Evolutionary conservation across 23 red algal species (phyloP), one percentile per base, ranked within the genome.

Genomic region (Chondrus crispus): DNA sequence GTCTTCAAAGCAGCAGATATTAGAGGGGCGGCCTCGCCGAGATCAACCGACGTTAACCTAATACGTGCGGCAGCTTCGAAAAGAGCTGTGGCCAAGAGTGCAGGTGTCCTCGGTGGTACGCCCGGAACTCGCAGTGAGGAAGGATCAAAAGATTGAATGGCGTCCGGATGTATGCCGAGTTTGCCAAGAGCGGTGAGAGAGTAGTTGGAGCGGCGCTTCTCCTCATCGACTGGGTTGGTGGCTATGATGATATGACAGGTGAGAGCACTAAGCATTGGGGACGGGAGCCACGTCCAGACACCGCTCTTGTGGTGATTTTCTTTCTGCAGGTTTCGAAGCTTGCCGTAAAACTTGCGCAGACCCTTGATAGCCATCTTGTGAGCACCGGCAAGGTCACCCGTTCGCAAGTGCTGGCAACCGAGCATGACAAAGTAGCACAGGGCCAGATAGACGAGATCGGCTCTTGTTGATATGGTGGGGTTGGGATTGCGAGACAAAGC

Each of bases 51-150:
- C 18, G 71, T 47, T 42, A 90, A 22, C 43, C 54, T 63, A 53
- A 49, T 41, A 12, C 87, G 69, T 39, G 70, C 87, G 16, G 39
- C 68, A 42, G 46, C 62, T 86, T 86, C 82, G 51, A 86, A 69
- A 22, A 86, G 60, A 13, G 62, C 82, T 5, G 33, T 37, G 44
- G 30, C 52, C 14, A 57, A 57, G 52, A 22, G 22, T 14, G 22
- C 52, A 22, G 52, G 14, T 14, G 52, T 22, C 14, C 14, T 22
- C 14, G 14, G 16, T 16, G 52, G 52, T 14, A 57, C 52, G 16
- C 16, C 22, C 52, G 52, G 52, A 16, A 22, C 22, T 57, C 16
- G 22, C 16, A 57, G 14, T 16, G 14, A 14, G 16, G 52, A 57
- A 22, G 22, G 52, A 22, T 14, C 22, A 16, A 57, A 16, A 16